phyloP scores from a whole-genome alignment of 2,329 filamentous ascomycete genomes.

The Stemphylium beticola region DNA sequence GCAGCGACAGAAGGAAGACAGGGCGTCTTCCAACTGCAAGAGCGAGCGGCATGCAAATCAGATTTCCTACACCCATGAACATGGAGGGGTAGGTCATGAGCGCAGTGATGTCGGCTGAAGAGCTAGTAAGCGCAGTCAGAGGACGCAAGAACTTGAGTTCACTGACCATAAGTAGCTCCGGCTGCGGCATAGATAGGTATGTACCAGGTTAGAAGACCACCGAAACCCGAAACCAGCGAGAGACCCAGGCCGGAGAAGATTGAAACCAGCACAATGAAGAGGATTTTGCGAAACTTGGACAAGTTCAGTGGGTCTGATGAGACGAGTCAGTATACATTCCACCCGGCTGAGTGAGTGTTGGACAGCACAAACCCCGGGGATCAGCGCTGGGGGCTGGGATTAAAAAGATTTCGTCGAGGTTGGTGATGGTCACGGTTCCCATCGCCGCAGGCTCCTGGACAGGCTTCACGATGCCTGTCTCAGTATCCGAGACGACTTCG shows the following conservation, averaged over 20 bases:
- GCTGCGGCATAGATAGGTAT: constrained; percentile 48
- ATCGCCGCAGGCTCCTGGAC: constrained; percentile 15
- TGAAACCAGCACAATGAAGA: constrained; percentile 36
- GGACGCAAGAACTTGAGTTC: no score
- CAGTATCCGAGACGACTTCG: no score
- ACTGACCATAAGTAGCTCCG: constrained; percentile 42
- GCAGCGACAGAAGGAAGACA: constrained; percentile 23
- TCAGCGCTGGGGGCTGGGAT: constrained; percentile 39
- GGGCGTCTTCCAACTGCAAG: constrained; percentile 29
- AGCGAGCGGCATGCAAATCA: constrained; percentile 28
- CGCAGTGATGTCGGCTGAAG: constrained; percentile 45
- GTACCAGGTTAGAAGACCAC: constrained; percentile 52
- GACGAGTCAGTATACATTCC: neutral
- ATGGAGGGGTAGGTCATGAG: constrained; percentile 37
- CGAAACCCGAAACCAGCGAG: constrained; percentile 51
- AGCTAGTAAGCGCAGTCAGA: no score
- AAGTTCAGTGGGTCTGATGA: constrained; percentile 42
- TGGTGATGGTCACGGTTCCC: constrained; percentile 40
- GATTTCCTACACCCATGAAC: constrained; percentile 34
- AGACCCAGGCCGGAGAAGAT: constrained; percentile 50
- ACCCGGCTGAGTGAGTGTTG: no score
- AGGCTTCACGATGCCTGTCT: no score
- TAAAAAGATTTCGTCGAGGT: constrained; percentile 31
- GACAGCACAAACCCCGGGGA: constrained; percentile 26
- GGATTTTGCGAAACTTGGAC: constrained; percentile 34